Percentiles rank a stretch among this genome's conserved stretches.
Conservation (phyloP, 306 rosid species). For the Urtica urens region DNA sequence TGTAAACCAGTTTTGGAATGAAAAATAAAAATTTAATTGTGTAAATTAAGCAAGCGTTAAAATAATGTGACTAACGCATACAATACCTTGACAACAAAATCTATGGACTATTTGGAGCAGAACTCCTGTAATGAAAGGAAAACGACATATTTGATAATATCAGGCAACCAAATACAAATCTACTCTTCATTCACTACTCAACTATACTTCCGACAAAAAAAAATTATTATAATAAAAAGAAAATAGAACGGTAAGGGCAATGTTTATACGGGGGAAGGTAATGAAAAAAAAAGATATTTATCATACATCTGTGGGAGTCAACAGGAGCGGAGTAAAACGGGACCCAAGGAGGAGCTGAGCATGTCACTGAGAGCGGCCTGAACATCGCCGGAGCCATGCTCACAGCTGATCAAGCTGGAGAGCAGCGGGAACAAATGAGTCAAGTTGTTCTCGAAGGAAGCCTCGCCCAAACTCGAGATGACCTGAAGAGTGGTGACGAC, state of each 20-base stretch:
- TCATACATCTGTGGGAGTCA: constrained; percentile 55
- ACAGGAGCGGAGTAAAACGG: constrained; percentile 65
- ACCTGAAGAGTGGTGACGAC: constrained; percentile 89
- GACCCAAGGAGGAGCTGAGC: constrained; percentile 79
- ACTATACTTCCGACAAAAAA: constrained; percentile 46
- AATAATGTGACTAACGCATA: too few relatives aligned
- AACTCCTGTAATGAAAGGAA: constrained; percentile 31
- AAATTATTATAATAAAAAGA: constrained; percentile 13
- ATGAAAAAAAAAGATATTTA: constrained; percentile 24
- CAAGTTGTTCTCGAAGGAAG: constrained; percentile 65
- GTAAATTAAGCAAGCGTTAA: too few relatives aligned
- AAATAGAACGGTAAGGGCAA: constrained; percentile 22
- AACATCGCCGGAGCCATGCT: constrained; percentile 88
- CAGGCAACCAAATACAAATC: constrained; percentile 33
- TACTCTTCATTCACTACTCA: constrained; percentile 39
- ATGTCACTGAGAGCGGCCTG: constrained; percentile 83
- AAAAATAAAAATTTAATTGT: too few relatives aligned
- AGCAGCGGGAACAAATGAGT: constrained; percentile 68
- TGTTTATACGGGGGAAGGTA: constrained; percentile 20
- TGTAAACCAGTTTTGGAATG: too few relatives aligned
- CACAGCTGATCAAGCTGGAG: constrained; percentile 75
- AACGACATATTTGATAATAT: constrained; percentile 24
- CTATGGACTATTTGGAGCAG: constrained; percentile 23
- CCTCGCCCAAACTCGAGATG: constrained; percentile 57
- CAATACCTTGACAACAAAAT: too few relatives aligned